These are phyloP conservation scores for Stachybotrys echinatus DNA, from an alignment of 2,329 filamentous ascomycete species.

Conservation along the genomic window DNA sequence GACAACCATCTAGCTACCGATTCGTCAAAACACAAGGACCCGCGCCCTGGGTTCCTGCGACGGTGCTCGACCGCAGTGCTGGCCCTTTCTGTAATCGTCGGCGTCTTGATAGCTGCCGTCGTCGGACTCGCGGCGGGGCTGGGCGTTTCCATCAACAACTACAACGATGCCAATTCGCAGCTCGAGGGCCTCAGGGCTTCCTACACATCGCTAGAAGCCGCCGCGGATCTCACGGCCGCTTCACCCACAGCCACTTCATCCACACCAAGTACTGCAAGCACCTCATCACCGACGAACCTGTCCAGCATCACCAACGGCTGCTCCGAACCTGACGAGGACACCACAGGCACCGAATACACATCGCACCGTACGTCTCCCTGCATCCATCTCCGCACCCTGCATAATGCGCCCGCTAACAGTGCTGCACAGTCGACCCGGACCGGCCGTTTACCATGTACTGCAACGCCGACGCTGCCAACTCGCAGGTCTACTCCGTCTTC, in stretches of 20 bases:
- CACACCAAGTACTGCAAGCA: background rate
- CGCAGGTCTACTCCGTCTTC: conserved; percentile 34
- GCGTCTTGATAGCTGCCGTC: no score
- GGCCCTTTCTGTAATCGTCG: no score
- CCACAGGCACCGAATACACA: conserved; percentile 18
- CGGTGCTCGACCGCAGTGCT: no score
- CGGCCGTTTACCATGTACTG: conserved; percentile 36
- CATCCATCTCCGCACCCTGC: background rate
- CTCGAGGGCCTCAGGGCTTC: conserved; percentile 14
- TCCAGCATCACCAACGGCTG: conserved; percentile 33
- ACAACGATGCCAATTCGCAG: conserved; percentile 27
- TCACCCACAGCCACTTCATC: no score
- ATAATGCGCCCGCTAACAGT: conserved; percentile 18
- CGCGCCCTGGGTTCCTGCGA: no score
- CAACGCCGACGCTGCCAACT: conserved; percentile 33
- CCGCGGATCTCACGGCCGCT: background rate
- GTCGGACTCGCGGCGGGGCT: conserved; percentile 40
- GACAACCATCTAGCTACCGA: no score
- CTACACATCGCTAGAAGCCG: background rate
- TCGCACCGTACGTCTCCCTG: conserved; percentile 5
- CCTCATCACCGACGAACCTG: background rate
- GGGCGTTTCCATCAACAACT: conserved; percentile 33
- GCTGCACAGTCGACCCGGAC: conserved; percentile 23
- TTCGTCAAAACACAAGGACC: no score
- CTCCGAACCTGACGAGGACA: conserved; percentile 23